These are phyloP conservation scores for Euphorbia celastroides DNA, from an alignment of 441 rosid genomes.

Conservation along the genomic window DNA sequence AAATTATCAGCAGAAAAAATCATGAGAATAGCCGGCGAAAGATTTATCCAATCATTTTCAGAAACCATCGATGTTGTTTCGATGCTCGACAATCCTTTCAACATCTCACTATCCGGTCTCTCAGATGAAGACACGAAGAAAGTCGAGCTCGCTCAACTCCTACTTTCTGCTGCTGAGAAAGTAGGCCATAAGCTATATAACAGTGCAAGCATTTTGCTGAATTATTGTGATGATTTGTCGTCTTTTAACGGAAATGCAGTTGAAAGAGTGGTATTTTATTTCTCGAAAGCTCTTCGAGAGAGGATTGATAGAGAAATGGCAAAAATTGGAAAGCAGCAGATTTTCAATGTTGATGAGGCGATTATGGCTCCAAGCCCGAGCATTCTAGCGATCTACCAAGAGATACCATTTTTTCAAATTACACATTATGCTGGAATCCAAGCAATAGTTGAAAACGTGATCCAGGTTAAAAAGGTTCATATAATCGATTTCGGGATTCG, in stretches of 20 bases:
- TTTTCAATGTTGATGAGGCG: constrained; percentile 19
- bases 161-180: constrained; percentile 47
- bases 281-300: constrained; percentile 40
- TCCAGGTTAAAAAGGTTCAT: constrained; percentile 39
- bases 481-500: constrained; percentile 35
- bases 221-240: constrained; percentile 28
- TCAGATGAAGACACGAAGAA: constrained; percentile 31
- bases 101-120: constrained; percentile 25
- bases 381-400: constrained; percentile 27
- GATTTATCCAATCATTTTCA: constrained; percentile 28
- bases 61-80: constrained; percentile 13
- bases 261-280: constrained; percentile 41
- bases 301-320: constrained; percentile 46
- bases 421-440: constrained; percentile 41
- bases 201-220: constrained; percentile 37
- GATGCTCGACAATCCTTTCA: constrained; percentile 21
- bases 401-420: constrained; percentile 34
- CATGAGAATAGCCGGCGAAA: constrained; percentile 43
- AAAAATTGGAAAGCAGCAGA: not conserved
- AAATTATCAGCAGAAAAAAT: constrained; percentile 36
- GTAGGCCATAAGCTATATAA: constrained; percentile 33
- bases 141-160: constrained; percentile 36
- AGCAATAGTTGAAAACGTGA: constrained; percentile 41
- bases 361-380: constrained; percentile 12
- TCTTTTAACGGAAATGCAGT: constrained; percentile 37